Percentiles rank a stretch among this genome's conserved stretches.
These are phyloP conservation scores for Serendipita sp. DNA, from an alignment of 768 basidiomycete species.

Conservation along the genomic window DNA sequence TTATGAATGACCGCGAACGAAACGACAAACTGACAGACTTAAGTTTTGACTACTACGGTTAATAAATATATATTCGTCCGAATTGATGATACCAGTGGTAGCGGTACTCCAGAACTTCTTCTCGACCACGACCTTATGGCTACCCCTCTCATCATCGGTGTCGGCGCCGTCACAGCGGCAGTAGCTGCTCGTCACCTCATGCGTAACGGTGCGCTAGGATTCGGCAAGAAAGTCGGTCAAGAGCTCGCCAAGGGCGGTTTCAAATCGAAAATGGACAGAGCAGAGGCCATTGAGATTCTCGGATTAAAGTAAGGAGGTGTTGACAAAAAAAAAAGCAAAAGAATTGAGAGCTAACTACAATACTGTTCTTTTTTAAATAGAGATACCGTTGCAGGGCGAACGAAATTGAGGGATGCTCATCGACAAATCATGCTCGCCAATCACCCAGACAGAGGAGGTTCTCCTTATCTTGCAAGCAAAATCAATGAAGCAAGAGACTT, in stretches of 20 bases:
- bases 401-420: constrained; percentile 82
- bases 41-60: too few relatives aligned
- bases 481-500: constrained; percentile 97
- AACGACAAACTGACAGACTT: too few relatives aligned
- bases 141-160: constrained; percentile 58
- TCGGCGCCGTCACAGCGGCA: constrained; percentile 62
- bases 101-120: too few relatives aligned
- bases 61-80: too few relatives aligned
- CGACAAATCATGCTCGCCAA: constrained; percentile 95
- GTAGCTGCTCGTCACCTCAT: constrained; percentile 57
- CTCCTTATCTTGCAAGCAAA: constrained; percentile 96
- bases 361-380: constrained; percentile 24
- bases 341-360: neutral
- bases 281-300: constrained; percentile 80
- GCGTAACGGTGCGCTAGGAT: constrained; percentile 37
- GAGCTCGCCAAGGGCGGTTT: constrained; percentile 92
- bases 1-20: too few relatives aligned
- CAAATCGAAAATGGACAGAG: constrained; percentile 88
- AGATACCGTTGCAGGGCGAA: constrained; percentile 64
- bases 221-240: constrained; percentile 47
- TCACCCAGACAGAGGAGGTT: constrained; percentile 95
- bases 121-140: constrained; percentile 33
- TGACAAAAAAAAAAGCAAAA: neutral
- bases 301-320: constrained; percentile 64
- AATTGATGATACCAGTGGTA: too few relatives aligned